Percentiles rank a stretch among this genome's conserved stretches.
Conservation (phyloP, 345 rosid genomes). For the Populus simonii region DNA sequence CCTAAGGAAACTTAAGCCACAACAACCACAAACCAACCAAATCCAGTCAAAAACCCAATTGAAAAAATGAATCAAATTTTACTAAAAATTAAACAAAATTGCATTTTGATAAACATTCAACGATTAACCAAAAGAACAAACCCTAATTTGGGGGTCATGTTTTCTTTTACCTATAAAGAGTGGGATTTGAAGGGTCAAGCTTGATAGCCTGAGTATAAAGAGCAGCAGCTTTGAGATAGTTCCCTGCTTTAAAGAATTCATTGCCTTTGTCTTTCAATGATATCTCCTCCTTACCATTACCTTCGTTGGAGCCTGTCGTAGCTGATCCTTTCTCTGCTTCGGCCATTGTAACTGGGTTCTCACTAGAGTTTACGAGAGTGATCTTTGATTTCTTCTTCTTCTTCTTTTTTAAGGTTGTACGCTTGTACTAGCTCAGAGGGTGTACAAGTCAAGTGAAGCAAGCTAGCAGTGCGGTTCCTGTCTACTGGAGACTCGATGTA, state of each 20-base stretch:
- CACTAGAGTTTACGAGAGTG: neutral
- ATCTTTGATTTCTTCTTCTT: neutral
- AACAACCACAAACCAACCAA: neutral
- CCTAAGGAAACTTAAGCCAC: neutral
- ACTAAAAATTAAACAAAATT: conserved; percentile 13
- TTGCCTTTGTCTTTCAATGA: conserved; percentile 90
- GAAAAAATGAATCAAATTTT: neutral
- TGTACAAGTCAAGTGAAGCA: neutral
- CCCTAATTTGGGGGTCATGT: neutral
- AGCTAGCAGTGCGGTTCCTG: neutral
- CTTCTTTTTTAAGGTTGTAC: neutral
- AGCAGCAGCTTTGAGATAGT: conserved; percentile 97
- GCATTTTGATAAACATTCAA: conserved; percentile 6
- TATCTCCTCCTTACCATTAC: conserved; percentile 35
- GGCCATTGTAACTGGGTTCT: conserved; percentile 30
- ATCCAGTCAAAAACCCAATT: neutral
- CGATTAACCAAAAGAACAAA: neutral
- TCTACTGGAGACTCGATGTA: neutral
- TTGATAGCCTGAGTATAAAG: conserved; percentile 96
- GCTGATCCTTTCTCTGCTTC: conserved; percentile 48
- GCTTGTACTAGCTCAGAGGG: neutral
- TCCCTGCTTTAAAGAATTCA: conserved; percentile 92
- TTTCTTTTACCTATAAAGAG: conserved; percentile 68
- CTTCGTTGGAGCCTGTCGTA: conserved; percentile 24
- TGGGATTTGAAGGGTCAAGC: conserved; percentile 82